phyloP scores from a whole-genome alignment of 2,329 filamentous ascomycete genomes.

The Neocucurbitaria cava region DNA sequence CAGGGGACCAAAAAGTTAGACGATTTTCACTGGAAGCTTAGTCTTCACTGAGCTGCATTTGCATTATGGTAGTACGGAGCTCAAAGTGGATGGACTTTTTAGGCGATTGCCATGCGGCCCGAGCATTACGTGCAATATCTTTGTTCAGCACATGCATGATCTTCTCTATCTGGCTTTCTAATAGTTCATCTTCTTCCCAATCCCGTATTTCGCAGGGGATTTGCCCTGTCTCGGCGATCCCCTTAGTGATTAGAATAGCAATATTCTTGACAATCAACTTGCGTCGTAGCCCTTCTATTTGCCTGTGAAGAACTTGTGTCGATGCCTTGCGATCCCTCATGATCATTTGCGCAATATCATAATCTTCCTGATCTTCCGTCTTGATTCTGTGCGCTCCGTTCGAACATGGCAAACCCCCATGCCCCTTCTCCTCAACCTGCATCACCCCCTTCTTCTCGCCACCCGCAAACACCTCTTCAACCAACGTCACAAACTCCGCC shows the following conservation, averaged over 20 bases:
- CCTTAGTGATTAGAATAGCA: not conserved
- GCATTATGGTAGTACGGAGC: not conserved
- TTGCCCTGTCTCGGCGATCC: not conserved
- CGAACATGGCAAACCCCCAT: too few species aligned
- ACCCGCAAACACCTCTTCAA: slow-evolving; percentile 32
- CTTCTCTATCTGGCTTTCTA: not conserved
- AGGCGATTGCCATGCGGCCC: not conserved
- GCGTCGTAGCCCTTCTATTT: too few species aligned
- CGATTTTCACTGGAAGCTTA: not conserved
- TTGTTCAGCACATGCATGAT: not conserved
- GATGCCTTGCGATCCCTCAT: not conserved
- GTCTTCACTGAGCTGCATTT: not conserved
- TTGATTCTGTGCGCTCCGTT: not conserved
- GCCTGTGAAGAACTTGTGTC: not conserved
- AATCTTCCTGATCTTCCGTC: not conserved
- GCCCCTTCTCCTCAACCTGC: slow-evolving; percentile 1
- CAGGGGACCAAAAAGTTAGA: not conserved
- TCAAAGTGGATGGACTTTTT: not conserved
- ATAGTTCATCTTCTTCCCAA: not conserved
- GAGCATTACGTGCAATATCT: not conserved
- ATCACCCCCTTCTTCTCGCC: slow-evolving; percentile 8
- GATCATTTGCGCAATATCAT: not conserved
- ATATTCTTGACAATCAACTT: not conserved
- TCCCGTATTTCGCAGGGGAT: not conserved
- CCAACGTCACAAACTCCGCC: slow-evolving; percentile 48